Percentiles rank a stretch among this genome's conserved stretches.
phyloP scores from a whole-genome alignment of 176 grass and related monocot species.

The Ensete glaucum region DNA sequence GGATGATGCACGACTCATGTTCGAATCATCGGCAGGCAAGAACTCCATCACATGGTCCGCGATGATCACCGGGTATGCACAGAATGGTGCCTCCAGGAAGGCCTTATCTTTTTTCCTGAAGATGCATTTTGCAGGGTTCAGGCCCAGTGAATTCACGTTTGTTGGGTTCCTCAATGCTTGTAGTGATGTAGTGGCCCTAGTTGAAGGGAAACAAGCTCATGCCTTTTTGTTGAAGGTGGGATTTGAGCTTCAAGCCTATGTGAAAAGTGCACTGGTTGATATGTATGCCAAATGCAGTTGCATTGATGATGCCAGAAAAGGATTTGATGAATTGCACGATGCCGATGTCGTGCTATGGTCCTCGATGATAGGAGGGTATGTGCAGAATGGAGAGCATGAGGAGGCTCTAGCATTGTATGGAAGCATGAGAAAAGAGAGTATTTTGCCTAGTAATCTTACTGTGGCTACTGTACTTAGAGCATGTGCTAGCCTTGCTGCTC shows the following conservation, averaged over 20 bases:
- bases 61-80: slow-evolving; percentile 54
- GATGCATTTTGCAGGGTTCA: slow-evolving; percentile 50
- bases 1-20: slow-evolving; percentile 41
- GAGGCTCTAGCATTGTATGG: slow-evolving; percentile 53
- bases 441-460: slow-evolving; percentile 50
- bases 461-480: slow-evolving; percentile 51
- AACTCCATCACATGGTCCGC: slow-evolving; percentile 78
- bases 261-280: slow-evolving; percentile 62
- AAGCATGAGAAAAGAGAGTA: slow-evolving; percentile 46
- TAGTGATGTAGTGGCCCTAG: slow-evolving; percentile 34
- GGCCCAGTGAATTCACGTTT: slow-evolving; percentile 60
- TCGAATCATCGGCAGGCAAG: slow-evolving; percentile 38
- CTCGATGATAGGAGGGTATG: slow-evolving; percentile 50
- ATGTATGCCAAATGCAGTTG: slow-evolving; percentile 69
- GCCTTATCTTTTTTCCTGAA: slow-evolving; percentile 42
- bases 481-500: slow-evolving; percentile 42
- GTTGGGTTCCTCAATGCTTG: slow-evolving; percentile 59
- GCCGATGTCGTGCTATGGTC: slow-evolving; percentile 58
- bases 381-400: slow-evolving; percentile 66
- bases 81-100: slow-evolving; percentile 43
- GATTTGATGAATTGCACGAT: slow-evolving; percentile 47
- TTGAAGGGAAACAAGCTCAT: slow-evolving; percentile 51
- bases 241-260: slow-evolving; percentile 47
- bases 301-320: slow-evolving; percentile 48
- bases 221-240: slow-evolving; percentile 57